A percentile compares a stretch with the other conserved stretches of the same genome.
Conservation (phyloP, 768 basidiomycete species). For the Hortiboletus campestris region DNA sequence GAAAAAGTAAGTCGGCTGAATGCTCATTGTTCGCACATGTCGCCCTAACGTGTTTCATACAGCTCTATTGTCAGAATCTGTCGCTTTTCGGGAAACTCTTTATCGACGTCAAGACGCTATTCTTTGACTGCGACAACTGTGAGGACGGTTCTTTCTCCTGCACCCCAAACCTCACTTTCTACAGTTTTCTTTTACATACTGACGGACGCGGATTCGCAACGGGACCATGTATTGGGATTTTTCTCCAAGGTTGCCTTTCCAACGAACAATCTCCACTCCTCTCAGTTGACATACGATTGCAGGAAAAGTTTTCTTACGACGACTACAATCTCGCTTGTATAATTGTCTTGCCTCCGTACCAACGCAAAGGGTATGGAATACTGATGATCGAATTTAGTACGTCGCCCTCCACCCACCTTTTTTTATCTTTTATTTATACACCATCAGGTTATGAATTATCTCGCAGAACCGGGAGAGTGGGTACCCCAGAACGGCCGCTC, state of each 20-base stretch:
- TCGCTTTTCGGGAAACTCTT: conserved; percentile 98
- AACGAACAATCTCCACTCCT: neutral
- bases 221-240: conserved; percentile 77
- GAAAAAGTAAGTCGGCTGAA: conserved; percentile 61
- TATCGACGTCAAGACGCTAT: conserved; percentile 95
- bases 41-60: conserved; percentile 2
- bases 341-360: conserved; percentile 91
- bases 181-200: conserved; percentile 86
- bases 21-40: neutral
- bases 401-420: conserved; percentile 27
- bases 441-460: conserved; percentile 87
- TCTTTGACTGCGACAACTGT: conserved; percentile 90
- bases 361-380: conserved; percentile 87
- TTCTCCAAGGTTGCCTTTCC: conserved; percentile 54
- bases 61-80: conserved; percentile 97
- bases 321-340: conserved; percentile 98
- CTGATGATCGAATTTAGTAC: conserved; percentile 97
- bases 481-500: conserved; percentile 92
- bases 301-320: conserved; percentile 96
- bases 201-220: conserved; percentile 76
- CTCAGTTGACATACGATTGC: neutral
- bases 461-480: conserved; percentile 70
- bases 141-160: conserved; percentile 23
- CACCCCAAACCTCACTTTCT: neutral
- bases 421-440: neutral